phyloP scores from a whole-genome alignment of 371 early-diverging fungal genomes.

The Polyrhizophydium stewartii region DNA sequence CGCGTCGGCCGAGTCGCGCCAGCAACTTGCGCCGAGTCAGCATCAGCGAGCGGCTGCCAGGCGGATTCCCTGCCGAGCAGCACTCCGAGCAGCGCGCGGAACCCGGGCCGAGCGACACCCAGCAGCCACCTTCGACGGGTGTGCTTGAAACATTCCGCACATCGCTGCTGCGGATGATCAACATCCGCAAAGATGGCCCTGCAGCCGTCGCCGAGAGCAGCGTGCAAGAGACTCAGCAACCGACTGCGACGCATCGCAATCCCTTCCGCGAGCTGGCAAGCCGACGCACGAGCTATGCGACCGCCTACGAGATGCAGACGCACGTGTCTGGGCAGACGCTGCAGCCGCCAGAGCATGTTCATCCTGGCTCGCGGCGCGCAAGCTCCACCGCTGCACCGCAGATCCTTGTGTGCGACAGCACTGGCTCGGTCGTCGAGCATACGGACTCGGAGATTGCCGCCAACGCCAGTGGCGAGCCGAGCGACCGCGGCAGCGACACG shows the following conservation, averaged over 20 bases:
- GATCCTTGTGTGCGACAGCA: background rate
- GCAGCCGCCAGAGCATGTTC: background rate
- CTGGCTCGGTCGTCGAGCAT: background rate
- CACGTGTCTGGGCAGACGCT: background rate
- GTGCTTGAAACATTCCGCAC: too few relatives aligned
- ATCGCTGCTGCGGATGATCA: too few relatives aligned
- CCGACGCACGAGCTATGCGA: background rate
- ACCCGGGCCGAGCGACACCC: too few relatives aligned
- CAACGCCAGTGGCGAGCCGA: too few relatives aligned
- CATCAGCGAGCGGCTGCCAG: background rate
- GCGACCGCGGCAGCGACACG: background rate
- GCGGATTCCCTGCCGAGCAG: background rate
- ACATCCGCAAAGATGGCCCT: too few relatives aligned
- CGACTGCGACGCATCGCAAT: too few relatives aligned
- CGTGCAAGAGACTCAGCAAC: too few relatives aligned
- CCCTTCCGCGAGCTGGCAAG: too few relatives aligned
- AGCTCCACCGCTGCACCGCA: background rate
- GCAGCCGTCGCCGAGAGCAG: too few relatives aligned
- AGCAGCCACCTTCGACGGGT: too few relatives aligned
- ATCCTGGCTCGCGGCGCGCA: background rate
- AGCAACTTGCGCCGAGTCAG: constrained; percentile 2
- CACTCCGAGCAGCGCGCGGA: too few relatives aligned
- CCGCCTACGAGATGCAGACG: background rate
- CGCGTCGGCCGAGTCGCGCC: too few relatives aligned
- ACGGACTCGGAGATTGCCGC: constrained; percentile 2